phyloP scores from a whole-genome alignment of 805 yeast species.

The Wickerhamiella galacta region DNA sequence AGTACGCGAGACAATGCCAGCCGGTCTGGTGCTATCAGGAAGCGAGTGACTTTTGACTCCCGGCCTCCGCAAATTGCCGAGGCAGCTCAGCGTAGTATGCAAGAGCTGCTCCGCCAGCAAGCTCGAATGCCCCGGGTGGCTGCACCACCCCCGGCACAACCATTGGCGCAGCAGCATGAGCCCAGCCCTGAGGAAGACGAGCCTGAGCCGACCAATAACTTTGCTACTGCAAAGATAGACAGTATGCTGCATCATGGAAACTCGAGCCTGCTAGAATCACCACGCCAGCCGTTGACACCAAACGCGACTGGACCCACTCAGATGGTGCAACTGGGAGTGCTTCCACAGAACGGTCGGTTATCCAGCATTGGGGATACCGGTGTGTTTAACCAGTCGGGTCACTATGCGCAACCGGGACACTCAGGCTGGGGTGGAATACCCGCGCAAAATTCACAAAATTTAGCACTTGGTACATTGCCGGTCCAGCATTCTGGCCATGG shows the following conservation, averaged over 20 bases:
- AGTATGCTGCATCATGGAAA: constrained; percentile 56
- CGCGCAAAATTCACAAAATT: too few species aligned
- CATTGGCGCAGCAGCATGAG: constrained; percentile 10
- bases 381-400: too few species aligned
- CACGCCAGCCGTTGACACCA: constrained; percentile 14
- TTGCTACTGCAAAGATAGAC: constrained; percentile 64
- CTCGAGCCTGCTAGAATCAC: constrained; percentile 29
- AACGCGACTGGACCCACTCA: constrained; percentile 10
- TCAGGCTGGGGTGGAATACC: too few species aligned
- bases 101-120: constrained; percentile 22
- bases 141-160: constrained; percentile 13
- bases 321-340: constrained; percentile 7
- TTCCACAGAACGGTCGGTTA: constrained; percentile 2
- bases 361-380: constrained; percentile 1
- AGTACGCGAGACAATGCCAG: too few species aligned
- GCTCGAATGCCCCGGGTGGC: constrained; percentile 7
- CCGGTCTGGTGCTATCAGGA: constrained; percentile 6
- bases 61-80: constrained; percentile 26
- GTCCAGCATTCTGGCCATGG: too few species aligned
- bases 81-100: constrained; percentile 25
- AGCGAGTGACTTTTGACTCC: constrained; percentile 22
- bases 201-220: constrained; percentile 58
- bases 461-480: too few species aligned
- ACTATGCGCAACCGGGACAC: too few species aligned
- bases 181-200: constrained; percentile 31